A percentile compares a stretch with the other conserved stretches of the same genome.
Evolutionary conservation across 257 asterid genomes (phyloP).

Genomic region (Lycium ferocissimum): DNA sequence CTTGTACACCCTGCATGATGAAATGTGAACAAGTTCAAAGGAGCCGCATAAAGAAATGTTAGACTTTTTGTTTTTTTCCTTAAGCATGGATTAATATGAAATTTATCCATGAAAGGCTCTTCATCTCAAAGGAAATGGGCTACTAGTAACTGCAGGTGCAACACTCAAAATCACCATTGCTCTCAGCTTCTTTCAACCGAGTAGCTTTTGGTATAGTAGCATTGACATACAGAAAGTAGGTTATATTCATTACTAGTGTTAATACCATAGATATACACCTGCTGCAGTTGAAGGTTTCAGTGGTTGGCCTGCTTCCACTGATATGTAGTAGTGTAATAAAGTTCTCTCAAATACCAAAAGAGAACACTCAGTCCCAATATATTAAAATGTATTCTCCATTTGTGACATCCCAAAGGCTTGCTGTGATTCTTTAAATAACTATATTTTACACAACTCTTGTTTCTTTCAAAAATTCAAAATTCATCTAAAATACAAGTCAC

Average conservation of each 20-base stretch:
- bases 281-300: background rate
- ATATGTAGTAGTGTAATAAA: background rate
- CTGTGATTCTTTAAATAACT: background rate
- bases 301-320: background rate
- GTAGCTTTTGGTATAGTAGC: background rate
- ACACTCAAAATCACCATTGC: background rate
- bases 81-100: background rate
- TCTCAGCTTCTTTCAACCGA: background rate
- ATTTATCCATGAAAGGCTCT: background rate
- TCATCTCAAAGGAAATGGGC: background rate
- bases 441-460: no score
- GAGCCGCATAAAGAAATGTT: background rate
- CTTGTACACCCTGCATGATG: slow-evolving; percentile 69
- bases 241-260: background rate
- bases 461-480: no score
- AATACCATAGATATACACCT: background rate
- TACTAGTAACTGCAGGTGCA: background rate
- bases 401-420: background rate
- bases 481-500: background rate
- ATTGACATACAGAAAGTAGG: background rate
- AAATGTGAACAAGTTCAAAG: slow-evolving; percentile 17
- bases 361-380: background rate
- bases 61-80: background rate
- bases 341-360: background rate
- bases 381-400: background rate